Evolutionary conservation across 2,329 filamentous ascomycete genomes (phyloP), one percentile per base, ranked within the genome.

Genomic region (Neofusicoccum parvum): DNA sequence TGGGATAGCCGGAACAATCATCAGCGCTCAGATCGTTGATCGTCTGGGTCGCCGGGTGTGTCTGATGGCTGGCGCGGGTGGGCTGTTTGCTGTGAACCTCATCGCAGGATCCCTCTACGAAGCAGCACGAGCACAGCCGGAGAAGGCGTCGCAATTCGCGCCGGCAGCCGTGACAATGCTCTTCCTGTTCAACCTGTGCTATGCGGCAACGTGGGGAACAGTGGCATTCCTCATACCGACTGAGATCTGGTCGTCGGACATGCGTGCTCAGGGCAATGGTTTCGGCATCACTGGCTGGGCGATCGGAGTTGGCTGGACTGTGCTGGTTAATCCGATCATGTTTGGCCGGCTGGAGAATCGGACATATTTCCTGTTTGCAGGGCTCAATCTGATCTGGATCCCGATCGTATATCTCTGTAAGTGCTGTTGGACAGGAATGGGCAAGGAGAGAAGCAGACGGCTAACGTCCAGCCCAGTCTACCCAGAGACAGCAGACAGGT

Each of bases 211-310:
- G 6, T 83, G 80, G 80, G 79, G 80, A 41, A 82, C 80, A 1
- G 78, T 81, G 3, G 81, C 82, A 2, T 85, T 83, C 68, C 73
- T 85, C 6, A 71, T 84, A 3, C 82, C 82, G 0, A 86, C 85
- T 0, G 85, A 87, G 72, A 86, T 87, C 65, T 87, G 85, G 74
- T 81, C 85, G 1, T 83, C 80, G 15, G 82, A 85, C 49, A 80
- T 87, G 60, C 80, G 86, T 23, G 84, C 85, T n/a, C 83, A 87
- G 70, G 86, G 85, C 7, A 85, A 87, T 70, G 84, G 83, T 7
- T 86, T 87, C 68, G 83, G 82, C 17, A 86, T 88, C 66, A 83
- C 83, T 1, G 85, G 85, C 1, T 88, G 86, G 85, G 85, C 86
- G 17, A 80, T 86, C 65, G 86, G 85, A 43, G 81, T 84, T 9